A percentile compares a stretch with the other conserved stretches of the same genome.
phyloP scores from a whole-genome alignment of 2,329 filamentous ascomycete species.

The Pseudogymnoascus sp. region DNA sequence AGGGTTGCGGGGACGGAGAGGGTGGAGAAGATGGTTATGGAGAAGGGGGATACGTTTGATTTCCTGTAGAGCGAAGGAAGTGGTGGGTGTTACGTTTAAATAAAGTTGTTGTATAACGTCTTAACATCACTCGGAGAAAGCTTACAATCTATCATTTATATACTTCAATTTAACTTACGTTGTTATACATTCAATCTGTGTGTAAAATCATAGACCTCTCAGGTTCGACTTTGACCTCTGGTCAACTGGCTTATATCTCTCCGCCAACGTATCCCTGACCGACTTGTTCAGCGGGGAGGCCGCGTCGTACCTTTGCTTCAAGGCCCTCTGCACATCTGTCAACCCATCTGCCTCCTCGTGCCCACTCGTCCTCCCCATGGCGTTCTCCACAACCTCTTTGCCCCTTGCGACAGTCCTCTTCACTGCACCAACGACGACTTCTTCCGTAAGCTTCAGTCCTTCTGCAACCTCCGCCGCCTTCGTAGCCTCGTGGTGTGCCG shows the following conservation, averaged over 20 bases:
- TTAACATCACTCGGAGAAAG: not conserved
- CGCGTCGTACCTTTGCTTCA: conserved; percentile 45
- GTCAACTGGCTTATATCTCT: conserved; percentile 44
- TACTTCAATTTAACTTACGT: conserved; percentile 3
- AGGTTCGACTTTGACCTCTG: conserved; percentile 28
- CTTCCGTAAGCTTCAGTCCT: conserved; percentile 25
- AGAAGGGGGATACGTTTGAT: conserved; percentile 86
- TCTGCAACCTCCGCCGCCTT: conserved; percentile 13
- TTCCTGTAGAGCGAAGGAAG: conserved; percentile 48
- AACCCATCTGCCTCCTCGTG: conserved; percentile 33
- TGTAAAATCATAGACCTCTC: conserved; percentile 25
- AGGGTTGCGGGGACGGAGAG: conserved; percentile 75
- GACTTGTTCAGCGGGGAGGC: conserved; percentile 35
- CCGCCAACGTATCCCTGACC: conserved; percentile 44
- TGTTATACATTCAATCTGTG: not conserved
- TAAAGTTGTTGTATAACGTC: not conserved
- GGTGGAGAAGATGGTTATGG: conserved; percentile 73
- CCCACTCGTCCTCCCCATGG: conserved; percentile 34
- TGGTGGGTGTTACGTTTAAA: not conserved
- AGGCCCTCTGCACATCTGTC: conserved; percentile 35
- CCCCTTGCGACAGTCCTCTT: conserved; percentile 31
- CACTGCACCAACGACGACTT: conserved; percentile 32
- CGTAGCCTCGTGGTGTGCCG: not conserved
- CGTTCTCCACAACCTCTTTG: conserved; percentile 31
- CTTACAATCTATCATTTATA: conserved; percentile 6